A percentile compares a stretch with the other conserved stretches of the same genome.
Conservation (phyloP, 2,329 filamentous ascomycete species). For the Elsinoe batatas region DNA sequence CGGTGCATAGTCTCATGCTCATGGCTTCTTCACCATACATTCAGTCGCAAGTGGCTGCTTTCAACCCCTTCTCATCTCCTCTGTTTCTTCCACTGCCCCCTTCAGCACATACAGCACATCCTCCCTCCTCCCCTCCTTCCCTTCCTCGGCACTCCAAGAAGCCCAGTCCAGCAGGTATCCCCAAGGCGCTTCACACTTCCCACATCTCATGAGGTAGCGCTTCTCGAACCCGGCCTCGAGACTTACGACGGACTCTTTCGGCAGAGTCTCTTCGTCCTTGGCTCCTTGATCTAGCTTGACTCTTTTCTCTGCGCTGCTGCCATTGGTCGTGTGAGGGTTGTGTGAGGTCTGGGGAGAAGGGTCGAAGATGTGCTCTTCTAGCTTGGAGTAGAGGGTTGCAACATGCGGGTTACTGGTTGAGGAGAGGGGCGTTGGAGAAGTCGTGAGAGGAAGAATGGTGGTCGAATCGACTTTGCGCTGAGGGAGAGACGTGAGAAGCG, state of each 20-base stretch:
- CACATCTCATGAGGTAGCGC: constrained; percentile 49
- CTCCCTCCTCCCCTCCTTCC: constrained; percentile 28
- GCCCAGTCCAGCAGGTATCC: constrained; percentile 52
- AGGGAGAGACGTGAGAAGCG: constrained; percentile 43
- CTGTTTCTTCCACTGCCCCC: constrained; percentile 49
- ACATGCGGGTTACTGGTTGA: not conserved
- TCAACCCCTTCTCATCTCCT: constrained; percentile 34
- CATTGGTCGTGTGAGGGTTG: constrained; percentile 1
- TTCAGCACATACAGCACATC: constrained; percentile 52
- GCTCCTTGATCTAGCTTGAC: not conserved
- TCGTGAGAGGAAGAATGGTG: constrained; percentile 30
- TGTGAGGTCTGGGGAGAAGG: not conserved
- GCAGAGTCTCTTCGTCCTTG: not conserved
- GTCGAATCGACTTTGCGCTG: constrained; percentile 45
- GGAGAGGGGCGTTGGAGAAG: not conserved
- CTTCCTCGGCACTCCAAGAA: constrained; percentile 33
- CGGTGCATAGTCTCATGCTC: too few relatives aligned
- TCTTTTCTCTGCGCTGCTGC: not conserved
- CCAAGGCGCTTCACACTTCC: constrained; percentile 49
- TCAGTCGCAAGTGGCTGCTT: not conserved
- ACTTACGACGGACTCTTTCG: constrained; percentile 18
- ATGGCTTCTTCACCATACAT: too few relatives aligned
- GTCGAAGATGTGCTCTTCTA: constrained; percentile 15
- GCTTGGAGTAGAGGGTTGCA: not conserved
- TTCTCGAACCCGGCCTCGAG: constrained; percentile 56